These are phyloP conservation scores for Gracilariopsis chorda DNA, from an alignment of 23 red algal genomes.

Conservation along the genomic window DNA sequence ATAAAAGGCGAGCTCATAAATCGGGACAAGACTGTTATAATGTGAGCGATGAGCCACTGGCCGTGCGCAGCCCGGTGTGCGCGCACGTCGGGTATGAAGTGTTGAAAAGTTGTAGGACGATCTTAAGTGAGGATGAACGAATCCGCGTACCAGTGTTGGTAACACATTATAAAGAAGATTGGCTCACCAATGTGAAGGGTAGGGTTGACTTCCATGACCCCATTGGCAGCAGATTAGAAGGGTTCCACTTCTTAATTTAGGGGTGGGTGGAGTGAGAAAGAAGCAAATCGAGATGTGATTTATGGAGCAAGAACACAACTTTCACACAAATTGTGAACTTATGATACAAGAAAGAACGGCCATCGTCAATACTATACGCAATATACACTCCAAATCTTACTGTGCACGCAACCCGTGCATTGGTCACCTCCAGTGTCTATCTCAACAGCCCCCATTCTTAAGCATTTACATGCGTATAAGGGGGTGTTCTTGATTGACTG, in stretches of 20 bases:
- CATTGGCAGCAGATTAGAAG: conserved; percentile 14
- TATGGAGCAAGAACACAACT: too few species aligned
- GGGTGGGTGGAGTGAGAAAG: too few species aligned
- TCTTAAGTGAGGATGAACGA: conserved; percentile 37
- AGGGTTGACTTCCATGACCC: conserved; percentile 31
- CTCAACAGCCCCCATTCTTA: too few species aligned
- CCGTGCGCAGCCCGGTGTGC: conserved; percentile 28
- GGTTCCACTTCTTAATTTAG: neutral
- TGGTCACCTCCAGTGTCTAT: too few species aligned
- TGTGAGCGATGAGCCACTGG: conserved; percentile 6
- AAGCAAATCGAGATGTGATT: too few species aligned
- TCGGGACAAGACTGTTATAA: neutral
- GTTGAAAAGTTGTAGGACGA: conserved; percentile 46
- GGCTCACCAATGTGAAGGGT: conserved; percentile 33
- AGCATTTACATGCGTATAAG: too few species aligned
- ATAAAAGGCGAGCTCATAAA: neutral
- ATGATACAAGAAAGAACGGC: too few species aligned
- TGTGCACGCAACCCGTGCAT: too few species aligned
- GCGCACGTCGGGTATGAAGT: conserved; percentile 52
- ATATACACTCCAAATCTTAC: too few species aligned
- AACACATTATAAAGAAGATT: conserved; percentile 40
- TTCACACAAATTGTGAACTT: too few species aligned
- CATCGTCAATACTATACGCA: too few species aligned
- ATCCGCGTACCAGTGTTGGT: conserved; percentile 49
- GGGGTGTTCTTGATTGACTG: too few species aligned